phyloP scores from a whole-genome alignment of 208 protist genomes.

The Trypanosoma grayi region DNA sequence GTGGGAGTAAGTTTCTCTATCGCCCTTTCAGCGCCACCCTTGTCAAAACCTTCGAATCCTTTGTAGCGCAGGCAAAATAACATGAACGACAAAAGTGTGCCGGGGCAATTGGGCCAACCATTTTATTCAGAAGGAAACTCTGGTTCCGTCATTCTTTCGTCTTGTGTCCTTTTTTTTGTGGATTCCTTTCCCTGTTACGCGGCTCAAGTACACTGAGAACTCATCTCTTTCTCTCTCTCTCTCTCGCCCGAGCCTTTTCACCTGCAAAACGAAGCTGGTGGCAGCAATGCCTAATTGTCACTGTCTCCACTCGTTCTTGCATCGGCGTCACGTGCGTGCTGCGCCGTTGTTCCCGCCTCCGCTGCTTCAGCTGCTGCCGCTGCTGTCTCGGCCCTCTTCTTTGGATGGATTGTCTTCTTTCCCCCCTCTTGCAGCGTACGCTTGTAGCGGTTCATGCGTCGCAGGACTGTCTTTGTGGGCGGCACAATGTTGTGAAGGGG shows the following conservation, averaged over 20 bases:
- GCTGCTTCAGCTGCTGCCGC: neutral
- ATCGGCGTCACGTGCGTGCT: no score
- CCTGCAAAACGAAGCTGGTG: no score
- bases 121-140: no score
- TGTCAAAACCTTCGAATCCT: no score
- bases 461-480: slow-evolving; percentile 24
- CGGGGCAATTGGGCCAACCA: no score
- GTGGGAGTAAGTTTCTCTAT: neutral
- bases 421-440: slow-evolving; percentile 3
- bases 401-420: neutral
- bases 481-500: slow-evolving; percentile 34
- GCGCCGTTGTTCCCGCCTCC: neutral
- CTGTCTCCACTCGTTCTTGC: neutral
- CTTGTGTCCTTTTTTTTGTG: neutral
- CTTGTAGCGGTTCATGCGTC: slow-evolving; percentile 29
- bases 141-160: slow-evolving; percentile 2
- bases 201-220: neutral
- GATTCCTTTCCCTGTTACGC: neutral
- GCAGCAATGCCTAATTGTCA: neutral
- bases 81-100: no score
- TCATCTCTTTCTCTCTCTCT: neutral
- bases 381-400: slow-evolving; percentile 8
- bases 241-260: slow-evolving; percentile 8
- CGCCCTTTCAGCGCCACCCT: neutral
- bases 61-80: no score